Conservation (phyloP, 1,284 basidiomycete species). For the Ceratobasidium theobromae region DNA sequence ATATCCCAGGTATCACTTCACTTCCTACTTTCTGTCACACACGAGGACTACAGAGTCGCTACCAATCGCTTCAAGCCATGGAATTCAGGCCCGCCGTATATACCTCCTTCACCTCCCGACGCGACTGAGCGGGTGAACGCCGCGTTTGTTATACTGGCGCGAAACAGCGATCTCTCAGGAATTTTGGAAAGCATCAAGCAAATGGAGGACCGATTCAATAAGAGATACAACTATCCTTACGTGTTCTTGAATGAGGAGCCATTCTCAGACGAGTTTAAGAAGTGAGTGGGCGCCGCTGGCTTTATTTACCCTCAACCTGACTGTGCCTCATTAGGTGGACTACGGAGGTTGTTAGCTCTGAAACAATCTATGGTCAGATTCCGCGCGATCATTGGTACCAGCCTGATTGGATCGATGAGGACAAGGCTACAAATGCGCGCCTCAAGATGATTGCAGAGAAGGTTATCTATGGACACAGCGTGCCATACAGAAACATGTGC, state of each 20-base stretch:
- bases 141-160: slow-evolving; percentile 80
- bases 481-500: slow-evolving; percentile 84
- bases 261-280: slow-evolving; percentile 77
- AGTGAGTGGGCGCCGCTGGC: slow-evolving; percentile 47
- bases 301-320: not conserved
- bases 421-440: slow-evolving; percentile 62
- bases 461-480: slow-evolving; percentile 70
- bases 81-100: slow-evolving; percentile 30
- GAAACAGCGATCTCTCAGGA: slow-evolving; percentile 77
- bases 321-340: slow-evolving; percentile 54
- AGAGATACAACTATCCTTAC: slow-evolving; percentile 81
- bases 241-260: slow-evolving; percentile 83
- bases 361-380: slow-evolving; percentile 81
- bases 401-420: slow-evolving; percentile 79
- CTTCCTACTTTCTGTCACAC: slow-evolving; percentile 45
- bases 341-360: slow-evolving; percentile 61
- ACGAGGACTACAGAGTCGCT: slow-evolving; percentile 45
- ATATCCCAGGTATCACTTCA: slow-evolving; percentile 43
- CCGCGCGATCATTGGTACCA: slow-evolving; percentile 81
- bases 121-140: slow-evolving; percentile 71
- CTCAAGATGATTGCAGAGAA: slow-evolving; percentile 69
- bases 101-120: slow-evolving; percentile 30
- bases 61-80: slow-evolving; percentile 38
- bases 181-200: slow-evolving; percentile 74
- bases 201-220: slow-evolving; percentile 82